Conservation (phyloP, 2,329 filamentous ascomycete genomes). For the Ophiostoma australiae region DNA sequence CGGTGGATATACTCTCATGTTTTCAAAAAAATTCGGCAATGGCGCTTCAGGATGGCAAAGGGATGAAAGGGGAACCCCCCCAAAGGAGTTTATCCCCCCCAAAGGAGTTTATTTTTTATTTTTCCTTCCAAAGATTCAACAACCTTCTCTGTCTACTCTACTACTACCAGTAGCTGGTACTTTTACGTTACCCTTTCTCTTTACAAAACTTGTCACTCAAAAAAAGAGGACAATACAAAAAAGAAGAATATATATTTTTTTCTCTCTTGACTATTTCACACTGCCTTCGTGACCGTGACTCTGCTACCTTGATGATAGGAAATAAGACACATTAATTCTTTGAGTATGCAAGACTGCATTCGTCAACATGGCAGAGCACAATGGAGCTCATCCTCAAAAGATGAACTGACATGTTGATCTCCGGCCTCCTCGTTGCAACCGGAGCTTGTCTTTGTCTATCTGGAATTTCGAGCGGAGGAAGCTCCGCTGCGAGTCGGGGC, state of each 20-base stretch:
- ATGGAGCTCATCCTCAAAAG: too few species aligned
- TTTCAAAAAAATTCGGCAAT: slow-evolving; percentile 10
- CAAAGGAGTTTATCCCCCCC: neutral
- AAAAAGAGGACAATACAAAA: slow-evolving; percentile 12
- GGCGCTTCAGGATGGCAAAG: slow-evolving; percentile 7
- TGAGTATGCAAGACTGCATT: neutral
- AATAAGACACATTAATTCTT: neutral
- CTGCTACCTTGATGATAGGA: neutral
- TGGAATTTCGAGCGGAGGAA: neutral
- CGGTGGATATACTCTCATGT: slow-evolving; percentile 13
- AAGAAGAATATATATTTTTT: slow-evolving; percentile 8
- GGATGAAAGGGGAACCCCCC: slow-evolving; percentile 3
- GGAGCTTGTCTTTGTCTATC: neutral
- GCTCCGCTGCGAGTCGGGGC: neutral
- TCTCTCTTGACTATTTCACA: neutral
- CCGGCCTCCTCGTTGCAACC: slow-evolving; percentile 4
- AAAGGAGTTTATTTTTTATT: neutral
- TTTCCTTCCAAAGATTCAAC: neutral
- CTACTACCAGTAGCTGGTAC: neutral
- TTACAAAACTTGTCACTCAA: slow-evolving; percentile 9
- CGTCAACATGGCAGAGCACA: neutral
- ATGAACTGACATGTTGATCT: neutral
- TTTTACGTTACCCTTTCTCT: neutral
- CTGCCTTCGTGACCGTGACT: neutral
- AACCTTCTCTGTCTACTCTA: neutral